phyloP scores from a whole-genome alignment of 2,329 filamentous ascomycete genomes.

The Cryphonectria carpinicola region DNA sequence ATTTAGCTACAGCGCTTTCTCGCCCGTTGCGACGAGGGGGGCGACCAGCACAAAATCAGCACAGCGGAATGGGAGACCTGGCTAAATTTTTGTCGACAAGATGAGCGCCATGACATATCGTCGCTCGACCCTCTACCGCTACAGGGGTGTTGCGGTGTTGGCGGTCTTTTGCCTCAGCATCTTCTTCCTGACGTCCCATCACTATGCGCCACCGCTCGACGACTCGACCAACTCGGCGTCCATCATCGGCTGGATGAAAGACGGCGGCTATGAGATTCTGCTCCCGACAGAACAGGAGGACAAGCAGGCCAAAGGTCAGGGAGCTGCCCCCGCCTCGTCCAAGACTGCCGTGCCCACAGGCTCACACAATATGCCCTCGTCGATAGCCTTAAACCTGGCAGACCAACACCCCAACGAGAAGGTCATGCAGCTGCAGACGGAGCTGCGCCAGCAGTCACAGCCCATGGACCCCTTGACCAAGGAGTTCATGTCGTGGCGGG shows the following conservation, averaged over 20 bases:
- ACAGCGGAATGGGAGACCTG: conserved; percentile 26
- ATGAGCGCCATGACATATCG: conserved; percentile 29
- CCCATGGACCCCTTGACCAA: conserved; percentile 27
- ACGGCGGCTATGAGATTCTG: conserved; percentile 29
- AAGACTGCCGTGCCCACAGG: conserved; percentile 15
- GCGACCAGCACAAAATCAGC: background rate
- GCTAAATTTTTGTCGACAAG: conserved; percentile 3
- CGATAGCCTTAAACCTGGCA: conserved; percentile 5
- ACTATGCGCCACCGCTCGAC: conserved; percentile 1
- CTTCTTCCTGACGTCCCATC: conserved; percentile 26
- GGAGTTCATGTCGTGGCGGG: conserved; percentile 26
- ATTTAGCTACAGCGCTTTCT: conserved; percentile 10
- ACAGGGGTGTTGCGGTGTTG: conserved; percentile 23
- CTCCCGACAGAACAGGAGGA: conserved; percentile 27
- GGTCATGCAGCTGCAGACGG: conserved; percentile 19
- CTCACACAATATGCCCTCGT: background rate
- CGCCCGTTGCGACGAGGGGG: background rate
- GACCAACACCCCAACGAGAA: conserved; percentile 17
- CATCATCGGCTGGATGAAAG: conserved; percentile 28
- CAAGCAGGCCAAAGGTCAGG: conserved; percentile 19
- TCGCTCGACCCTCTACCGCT: conserved; percentile 27
- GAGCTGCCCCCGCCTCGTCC: conserved; percentile 8
- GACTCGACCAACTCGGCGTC: conserved; percentile 20
- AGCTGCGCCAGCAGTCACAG: conserved; percentile 25
- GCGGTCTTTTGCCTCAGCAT: conserved; percentile 25